phyloP scores from a whole-genome alignment of 116 monocot species.

The Cymodocea nodosa region DNA sequence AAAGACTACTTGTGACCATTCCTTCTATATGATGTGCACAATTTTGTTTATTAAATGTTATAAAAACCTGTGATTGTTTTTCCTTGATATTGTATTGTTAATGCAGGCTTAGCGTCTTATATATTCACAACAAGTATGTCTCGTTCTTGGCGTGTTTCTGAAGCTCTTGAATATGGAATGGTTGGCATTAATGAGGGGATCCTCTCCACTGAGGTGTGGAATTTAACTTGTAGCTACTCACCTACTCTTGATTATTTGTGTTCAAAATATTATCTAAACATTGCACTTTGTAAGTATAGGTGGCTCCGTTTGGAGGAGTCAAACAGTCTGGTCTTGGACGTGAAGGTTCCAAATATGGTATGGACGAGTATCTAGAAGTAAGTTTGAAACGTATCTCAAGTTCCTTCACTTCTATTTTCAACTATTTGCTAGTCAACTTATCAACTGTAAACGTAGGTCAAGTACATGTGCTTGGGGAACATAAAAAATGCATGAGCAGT shows the following conservation, averaged over 20 bases:
- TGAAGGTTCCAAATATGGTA: constrained; percentile 97
- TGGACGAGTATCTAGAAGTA: constrained; percentile 84
- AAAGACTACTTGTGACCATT: no score
- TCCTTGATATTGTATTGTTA: not conserved
- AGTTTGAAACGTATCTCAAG: constrained; percentile 8
- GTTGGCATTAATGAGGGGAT: constrained; percentile 91
- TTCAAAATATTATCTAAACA: not conserved
- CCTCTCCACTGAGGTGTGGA: constrained; percentile 71
- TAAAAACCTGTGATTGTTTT: not conserved
- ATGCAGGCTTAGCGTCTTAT: constrained; percentile 79
- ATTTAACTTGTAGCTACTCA: not conserved
- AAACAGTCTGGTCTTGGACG: constrained; percentile 95
- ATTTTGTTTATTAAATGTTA: not conserved
- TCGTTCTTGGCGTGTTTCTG: constrained; percentile 87
- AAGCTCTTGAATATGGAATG: constrained; percentile 94
- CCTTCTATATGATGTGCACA: no score
- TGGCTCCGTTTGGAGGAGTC: constrained; percentile 91
- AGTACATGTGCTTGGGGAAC: constrained; percentile 84
- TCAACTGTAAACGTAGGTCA: constrained; percentile 39
- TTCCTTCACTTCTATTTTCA: constrained; percentile 3
- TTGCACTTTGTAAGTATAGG: constrained; percentile 19
- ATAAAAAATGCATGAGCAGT: constrained; percentile 24
- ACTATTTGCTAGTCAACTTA: not conserved
- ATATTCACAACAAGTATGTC: constrained; percentile 75
- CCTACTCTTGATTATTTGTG: not conserved